Base-by-base conservation (phyloP, 176 grass and related monocot genomes). In the Ananas comosus region DNA sequence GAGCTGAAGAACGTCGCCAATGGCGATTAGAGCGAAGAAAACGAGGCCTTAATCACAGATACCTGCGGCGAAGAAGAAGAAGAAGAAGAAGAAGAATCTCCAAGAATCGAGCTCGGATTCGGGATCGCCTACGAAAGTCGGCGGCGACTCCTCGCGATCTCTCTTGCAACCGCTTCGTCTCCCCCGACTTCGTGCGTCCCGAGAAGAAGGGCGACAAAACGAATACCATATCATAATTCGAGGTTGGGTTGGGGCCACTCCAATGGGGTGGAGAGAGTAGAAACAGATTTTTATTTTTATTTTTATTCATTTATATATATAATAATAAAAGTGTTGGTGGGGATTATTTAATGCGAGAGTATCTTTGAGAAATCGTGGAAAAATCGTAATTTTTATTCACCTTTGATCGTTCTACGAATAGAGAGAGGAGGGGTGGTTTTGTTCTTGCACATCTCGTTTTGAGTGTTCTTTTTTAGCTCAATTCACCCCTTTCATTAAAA, bases 331-430 rank as follows among this genome's bases (percentile, higher is more conserved):
- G 48, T 14, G 28, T 57, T 69, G 33, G 11, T 49, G 53, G 13
- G 7, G n/a, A 13, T 64, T 78, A 61, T 50, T 70, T 51, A 71
- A 78, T 71, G 58, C 65, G 65, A 78, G 16, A 28, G 53, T 63
- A 78, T 79, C 76, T 79, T 59, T 14, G 11, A 79, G 50, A 63
- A 64, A 51, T 70, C 63, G 17, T 42, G 54, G 70, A 71, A 58
- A 70, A 77, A 77, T 65, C 47, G 49, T 17, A 66, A 33, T 77
- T 51, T 53, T 13, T 68, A 27, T 77, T 68, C 47, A 51, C 22
- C 64, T 48, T 11, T 57, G 58, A 42, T 42, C 33, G 33, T 6
- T 42, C 33, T 7, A 42, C 5, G 33, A 42, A 42, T 42, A 42
- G 33, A 4, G 33, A 4, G 33, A 42, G 33, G 6, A 0, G 4